These are phyloP conservation scores for Prunus mongolica DNA, from an alignment of 306 rosid species.

Conservation along the genomic window DNA sequence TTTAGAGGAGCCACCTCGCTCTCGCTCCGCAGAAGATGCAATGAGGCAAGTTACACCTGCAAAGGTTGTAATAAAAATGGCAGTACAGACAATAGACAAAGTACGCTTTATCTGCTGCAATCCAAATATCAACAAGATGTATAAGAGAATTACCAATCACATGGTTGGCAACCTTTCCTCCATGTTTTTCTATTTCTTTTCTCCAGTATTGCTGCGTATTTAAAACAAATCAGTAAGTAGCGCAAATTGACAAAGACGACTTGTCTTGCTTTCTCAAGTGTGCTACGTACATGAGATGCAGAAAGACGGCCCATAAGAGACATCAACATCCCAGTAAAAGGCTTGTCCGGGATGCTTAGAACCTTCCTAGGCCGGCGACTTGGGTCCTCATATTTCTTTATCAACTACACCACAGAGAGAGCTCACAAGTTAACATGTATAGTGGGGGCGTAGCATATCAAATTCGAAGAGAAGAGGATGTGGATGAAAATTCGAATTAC, in stretches of 20 bases:
- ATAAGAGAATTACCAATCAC: slow-evolving; percentile 41
- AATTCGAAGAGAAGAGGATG: background rate
- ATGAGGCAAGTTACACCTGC: slow-evolving; percentile 67
- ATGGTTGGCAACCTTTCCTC: slow-evolving; percentile 65
- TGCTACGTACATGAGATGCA: slow-evolving; percentile 55
- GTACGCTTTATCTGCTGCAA: background rate
- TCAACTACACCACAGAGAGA: slow-evolving; percentile 35
- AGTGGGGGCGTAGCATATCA: background rate
- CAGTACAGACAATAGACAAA: background rate
- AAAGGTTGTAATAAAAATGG: background rate
- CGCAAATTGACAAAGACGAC: background rate
- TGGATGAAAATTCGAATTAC: slow-evolving; percentile 31
- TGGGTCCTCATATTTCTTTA: slow-evolving; percentile 63
- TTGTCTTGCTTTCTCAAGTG: background rate
- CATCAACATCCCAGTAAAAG: slow-evolving; percentile 67
- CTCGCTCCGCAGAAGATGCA: slow-evolving; percentile 60
- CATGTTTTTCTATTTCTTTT: slow-evolving; percentile 60
- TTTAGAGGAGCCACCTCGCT: slow-evolving; percentile 65
- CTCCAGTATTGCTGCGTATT: slow-evolving; percentile 61
- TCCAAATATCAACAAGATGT: background rate
- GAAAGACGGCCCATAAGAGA: slow-evolving; percentile 80
- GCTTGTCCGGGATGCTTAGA: slow-evolving; percentile 48
- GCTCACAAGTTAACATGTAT: background rate
- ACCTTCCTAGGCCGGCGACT: slow-evolving; percentile 42
- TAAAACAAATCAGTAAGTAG: background rate